phyloP scores from a whole-genome alignment of 768 basidiomycete genomes.

The Calocera viscosa region DNA sequence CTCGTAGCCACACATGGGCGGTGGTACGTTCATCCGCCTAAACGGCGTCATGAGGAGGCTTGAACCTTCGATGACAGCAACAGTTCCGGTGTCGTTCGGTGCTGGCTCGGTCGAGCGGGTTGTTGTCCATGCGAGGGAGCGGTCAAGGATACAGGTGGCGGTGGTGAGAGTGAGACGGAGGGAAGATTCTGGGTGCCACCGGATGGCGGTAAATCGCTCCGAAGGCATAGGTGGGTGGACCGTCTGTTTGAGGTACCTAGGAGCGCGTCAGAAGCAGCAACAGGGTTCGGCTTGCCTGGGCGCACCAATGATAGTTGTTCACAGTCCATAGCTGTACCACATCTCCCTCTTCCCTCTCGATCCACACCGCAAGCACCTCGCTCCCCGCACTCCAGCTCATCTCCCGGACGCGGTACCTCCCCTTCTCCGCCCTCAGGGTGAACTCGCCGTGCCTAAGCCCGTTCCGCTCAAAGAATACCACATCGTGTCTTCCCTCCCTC shows the following conservation, averaged over 20 bases:
- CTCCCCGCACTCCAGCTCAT: constrained; percentile 84
- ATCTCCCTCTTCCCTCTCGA: constrained; percentile 55
- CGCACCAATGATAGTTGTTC: constrained; percentile 86
- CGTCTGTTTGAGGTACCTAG: constrained; percentile 89
- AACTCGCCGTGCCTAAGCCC: constrained; percentile 89
- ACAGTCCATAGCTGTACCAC: constrained; percentile 92
- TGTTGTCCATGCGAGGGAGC: constrained; percentile 69
- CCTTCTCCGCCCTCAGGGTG: constrained; percentile 40
- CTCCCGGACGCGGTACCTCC: constrained; percentile 64
- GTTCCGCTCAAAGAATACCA: constrained; percentile 93
- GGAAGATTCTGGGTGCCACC: constrained; percentile 80
- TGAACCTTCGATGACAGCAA: constrained; percentile 82
- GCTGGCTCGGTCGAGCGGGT: constrained; percentile 44
- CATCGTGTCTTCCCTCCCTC: constrained; percentile 58
- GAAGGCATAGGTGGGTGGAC: constrained; percentile 38
- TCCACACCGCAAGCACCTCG: constrained; percentile 71
- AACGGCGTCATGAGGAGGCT: constrained; percentile 79
- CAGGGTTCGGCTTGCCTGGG: neutral
- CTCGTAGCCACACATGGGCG: constrained; percentile 77
- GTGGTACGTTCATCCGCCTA: constrained; percentile 87
- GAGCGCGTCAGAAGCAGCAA: constrained; percentile 7
- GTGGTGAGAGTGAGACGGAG: constrained; percentile 47
- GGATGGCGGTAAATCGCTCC: constrained; percentile 53
- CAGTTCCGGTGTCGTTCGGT: constrained; percentile 68
- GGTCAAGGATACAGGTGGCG: constrained; percentile 30